phyloP scores from a whole-genome alignment of 352 stramenopile species.

The Pythium monospermum region DNA sequence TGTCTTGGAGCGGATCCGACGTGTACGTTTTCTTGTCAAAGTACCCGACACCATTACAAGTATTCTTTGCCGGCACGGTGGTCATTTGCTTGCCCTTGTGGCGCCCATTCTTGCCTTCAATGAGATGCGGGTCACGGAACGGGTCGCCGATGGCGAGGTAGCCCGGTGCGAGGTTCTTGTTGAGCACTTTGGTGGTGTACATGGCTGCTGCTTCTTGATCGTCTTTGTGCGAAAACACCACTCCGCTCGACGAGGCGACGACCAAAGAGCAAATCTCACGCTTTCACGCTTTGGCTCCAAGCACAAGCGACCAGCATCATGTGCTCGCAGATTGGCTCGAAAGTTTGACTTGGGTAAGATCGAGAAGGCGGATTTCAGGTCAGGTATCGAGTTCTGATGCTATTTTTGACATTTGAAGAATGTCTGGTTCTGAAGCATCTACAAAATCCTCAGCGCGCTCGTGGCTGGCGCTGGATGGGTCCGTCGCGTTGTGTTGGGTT shows the following conservation, averaged over 20 bases:
- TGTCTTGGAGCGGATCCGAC: slow-evolving; percentile 84
- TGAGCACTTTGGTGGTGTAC: slow-evolving; percentile 76
- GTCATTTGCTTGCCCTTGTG: slow-evolving; percentile 79
- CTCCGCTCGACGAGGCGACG: background rate
- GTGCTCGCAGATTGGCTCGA: too few species aligned
- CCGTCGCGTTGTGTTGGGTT: too few species aligned
- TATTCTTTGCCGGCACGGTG: slow-evolving; percentile 66
- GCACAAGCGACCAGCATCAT: too few species aligned
- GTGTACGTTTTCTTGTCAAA: slow-evolving; percentile 85
- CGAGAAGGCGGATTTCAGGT: too few species aligned
- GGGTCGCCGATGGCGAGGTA: slow-evolving; percentile 77
- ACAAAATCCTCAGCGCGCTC: too few species aligned
- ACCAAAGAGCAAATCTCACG: slow-evolving; percentile 14
- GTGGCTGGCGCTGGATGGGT: too few species aligned
- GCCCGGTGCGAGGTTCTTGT: slow-evolving; percentile 78
- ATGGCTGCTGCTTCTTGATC: slow-evolving; percentile 21
- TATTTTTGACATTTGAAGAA: too few species aligned
- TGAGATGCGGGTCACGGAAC: slow-evolving; percentile 65
- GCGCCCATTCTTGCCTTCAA: slow-evolving; percentile 62
- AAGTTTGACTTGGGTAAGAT: too few species aligned
- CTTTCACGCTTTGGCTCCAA: background rate
- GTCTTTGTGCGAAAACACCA: too few species aligned
- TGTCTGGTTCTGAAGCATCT: too few species aligned
- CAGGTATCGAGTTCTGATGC: too few species aligned
- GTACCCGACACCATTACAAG: slow-evolving; percentile 76